Evolutionary conservation across 148 eudicot genomes (phyloP).

Genomic region (Amaranthus palmeri): DNA sequence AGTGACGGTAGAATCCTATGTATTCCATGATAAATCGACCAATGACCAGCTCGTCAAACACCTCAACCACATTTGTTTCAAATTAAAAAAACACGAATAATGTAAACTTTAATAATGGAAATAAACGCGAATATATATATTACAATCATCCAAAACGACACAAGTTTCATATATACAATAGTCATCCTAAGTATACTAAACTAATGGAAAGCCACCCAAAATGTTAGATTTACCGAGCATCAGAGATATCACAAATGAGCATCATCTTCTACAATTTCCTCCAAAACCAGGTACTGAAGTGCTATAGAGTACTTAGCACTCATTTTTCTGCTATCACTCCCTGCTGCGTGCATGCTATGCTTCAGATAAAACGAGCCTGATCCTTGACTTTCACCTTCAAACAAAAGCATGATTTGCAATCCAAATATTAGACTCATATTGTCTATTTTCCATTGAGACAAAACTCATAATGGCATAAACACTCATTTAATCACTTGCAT

Average conservation of each 20-base stretch:
- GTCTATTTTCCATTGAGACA: background rate
- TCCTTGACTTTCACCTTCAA: constrained; percentile 44
- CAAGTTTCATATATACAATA: too few relatives aligned
- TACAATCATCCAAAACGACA: too few relatives aligned
- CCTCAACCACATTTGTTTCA: too few relatives aligned
- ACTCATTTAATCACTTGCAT: too few relatives aligned
- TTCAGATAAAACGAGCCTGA: constrained; percentile 49
- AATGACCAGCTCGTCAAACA: too few relatives aligned
- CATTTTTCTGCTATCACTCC: constrained; percentile 23
- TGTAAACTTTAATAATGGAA: too few relatives aligned
- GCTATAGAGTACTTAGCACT: constrained; percentile 76
- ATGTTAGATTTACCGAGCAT: background rate
- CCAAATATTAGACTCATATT: background rate
- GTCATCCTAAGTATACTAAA: too few relatives aligned
- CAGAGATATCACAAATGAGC: constrained; percentile 3
- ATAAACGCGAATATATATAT: too few relatives aligned
- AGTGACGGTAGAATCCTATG: too few relatives aligned
- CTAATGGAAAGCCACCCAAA: background rate
- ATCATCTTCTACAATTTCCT: constrained; percentile 43
- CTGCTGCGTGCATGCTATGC: constrained; percentile 15
- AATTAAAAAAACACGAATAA: too few relatives aligned
- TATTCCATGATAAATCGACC: too few relatives aligned
- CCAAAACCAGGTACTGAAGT: constrained; percentile 66
- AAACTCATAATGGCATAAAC: too few relatives aligned
- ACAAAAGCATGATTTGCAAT: background rate